Base-by-base conservation (phyloP, 768 basidiomycete species). In the Termitomyces sp. region DNA sequence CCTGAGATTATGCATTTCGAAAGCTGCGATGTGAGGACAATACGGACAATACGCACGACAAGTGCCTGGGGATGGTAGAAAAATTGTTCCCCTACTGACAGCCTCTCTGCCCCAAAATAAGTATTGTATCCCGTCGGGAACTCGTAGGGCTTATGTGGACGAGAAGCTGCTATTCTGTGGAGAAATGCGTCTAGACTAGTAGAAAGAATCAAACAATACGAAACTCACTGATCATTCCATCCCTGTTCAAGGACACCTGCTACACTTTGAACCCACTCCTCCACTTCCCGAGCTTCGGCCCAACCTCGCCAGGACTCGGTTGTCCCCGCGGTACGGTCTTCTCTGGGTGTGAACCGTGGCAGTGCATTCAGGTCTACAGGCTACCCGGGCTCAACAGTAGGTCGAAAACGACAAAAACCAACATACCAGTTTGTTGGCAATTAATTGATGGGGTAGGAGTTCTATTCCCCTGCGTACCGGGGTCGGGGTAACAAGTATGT, bases 111-210 rank as follows among this genome's bases (percentile, higher is more conserved):
- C 0, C 88, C 89, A 70, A 94, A 97, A 64, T 84, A 85, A 10
- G 83, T 77, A 65, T 86, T 92, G 73, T 85, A 98, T 1, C 97
- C 97, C 32, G 91, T 93, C 0, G 97, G 92, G 74, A 99, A 98
- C 73, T 99, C 97, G 73, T 96, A 98, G 59, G 82, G 87, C 59
- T 80, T 80, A 38, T 76, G 68, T 6, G 81, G 80, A 38, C 83
- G 80, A 51, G 77, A 70, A 12, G 77, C 73, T 41, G 85, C 88
- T 46, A 72, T 74, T 59, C 90, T 91, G 64, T n/a, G 55, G 43
- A 50, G 23, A 25, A 25, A 44, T 23, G 33, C n/a, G 15, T 50
- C 20, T 27, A 35, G 20, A 49, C 20, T 50, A 35, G 53, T 35
- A 42, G 9, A 41, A 12, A 29, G 20, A 45, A 38, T 20, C 12